phyloP scores from a whole-genome alignment of 441 rosid species.

The Gossypium trilobum region DNA sequence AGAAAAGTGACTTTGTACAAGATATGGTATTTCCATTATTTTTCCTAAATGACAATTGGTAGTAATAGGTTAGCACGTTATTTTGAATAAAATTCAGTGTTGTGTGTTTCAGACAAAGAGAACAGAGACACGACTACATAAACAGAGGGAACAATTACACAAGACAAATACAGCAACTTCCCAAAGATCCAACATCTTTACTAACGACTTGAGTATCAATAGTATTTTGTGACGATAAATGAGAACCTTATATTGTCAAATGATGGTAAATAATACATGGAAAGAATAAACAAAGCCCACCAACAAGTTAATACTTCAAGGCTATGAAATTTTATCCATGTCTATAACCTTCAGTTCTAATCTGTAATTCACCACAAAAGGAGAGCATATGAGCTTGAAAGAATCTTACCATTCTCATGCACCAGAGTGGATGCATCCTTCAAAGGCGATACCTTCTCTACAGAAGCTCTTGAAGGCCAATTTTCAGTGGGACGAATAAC shows the following conservation, averaged over 20 bases:
- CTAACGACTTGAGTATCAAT: background rate
- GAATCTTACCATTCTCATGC: slow-evolving; percentile 52
- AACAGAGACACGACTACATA: background rate
- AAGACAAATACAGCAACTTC: background rate
- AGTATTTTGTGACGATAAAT: background rate
- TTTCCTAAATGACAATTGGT: background rate
- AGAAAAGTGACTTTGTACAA: background rate
- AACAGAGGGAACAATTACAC: background rate
- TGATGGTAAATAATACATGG: background rate
- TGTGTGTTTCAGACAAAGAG: background rate
- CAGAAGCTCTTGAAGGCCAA: slow-evolving; percentile 45
- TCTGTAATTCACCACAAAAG: background rate
- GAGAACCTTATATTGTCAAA: background rate
- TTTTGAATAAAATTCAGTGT: background rate
- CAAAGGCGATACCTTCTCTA: slow-evolving; percentile 38
- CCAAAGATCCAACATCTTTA: background rate
- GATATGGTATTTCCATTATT: background rate
- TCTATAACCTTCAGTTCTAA: background rate
- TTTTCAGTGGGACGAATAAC: slow-evolving; percentile 68
- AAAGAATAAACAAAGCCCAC: slow-evolving; percentile 4
- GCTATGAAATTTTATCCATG: background rate
- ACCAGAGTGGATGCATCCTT: slow-evolving; percentile 35
- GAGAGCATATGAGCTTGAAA: background rate
- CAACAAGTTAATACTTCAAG: slow-evolving; percentile 3
- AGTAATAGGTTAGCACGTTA: background rate